Evolutionary conservation across 805 yeast genomes (phyloP).

Genomic region (Wickerhamomyces silvicola): DNA sequence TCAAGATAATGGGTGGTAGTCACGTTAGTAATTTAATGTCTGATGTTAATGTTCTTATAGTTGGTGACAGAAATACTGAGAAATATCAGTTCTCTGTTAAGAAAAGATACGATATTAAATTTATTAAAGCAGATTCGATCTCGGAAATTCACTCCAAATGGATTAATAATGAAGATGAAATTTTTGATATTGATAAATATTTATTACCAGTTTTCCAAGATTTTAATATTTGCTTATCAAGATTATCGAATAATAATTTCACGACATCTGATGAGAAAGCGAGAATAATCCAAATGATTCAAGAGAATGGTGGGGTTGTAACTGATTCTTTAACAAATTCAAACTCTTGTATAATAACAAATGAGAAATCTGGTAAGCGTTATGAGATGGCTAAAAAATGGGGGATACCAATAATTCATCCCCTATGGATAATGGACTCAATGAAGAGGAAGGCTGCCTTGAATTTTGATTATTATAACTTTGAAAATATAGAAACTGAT

Average conservation of each 20-base stretch:
- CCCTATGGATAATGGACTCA: slow-evolving; percentile 37
- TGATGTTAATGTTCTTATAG: slow-evolving; percentile 52
- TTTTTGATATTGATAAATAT: slow-evolving; percentile 21
- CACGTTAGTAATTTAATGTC: slow-evolving; percentile 53
- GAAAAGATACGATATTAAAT: slow-evolving; percentile 48
- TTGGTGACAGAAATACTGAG: slow-evolving; percentile 51
- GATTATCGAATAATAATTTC: slow-evolving; percentile 22
- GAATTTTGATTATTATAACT: slow-evolving; percentile 24
- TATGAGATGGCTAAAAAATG: slow-evolving; percentile 39
- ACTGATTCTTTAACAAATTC: slow-evolving; percentile 43
- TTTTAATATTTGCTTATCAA: slow-evolving; percentile 31
- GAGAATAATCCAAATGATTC: slow-evolving; percentile 30
- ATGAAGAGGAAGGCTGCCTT: slow-evolving; percentile 31
- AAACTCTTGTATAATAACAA: slow-evolving; percentile 41
- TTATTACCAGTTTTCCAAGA: slow-evolving; percentile 39
- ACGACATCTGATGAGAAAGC: slow-evolving; percentile 22
- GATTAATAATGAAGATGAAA: slow-evolving; percentile 43
- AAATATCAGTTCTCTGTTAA: slow-evolving; percentile 47
- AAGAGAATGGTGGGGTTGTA: slow-evolving; percentile 42
- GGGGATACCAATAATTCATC: slow-evolving; percentile 33
- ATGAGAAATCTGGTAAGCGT: slow-evolving; percentile 44
- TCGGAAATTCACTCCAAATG: slow-evolving; percentile 41
- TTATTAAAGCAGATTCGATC: slow-evolving; percentile 44
- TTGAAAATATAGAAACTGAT: slow-evolving; percentile 14
- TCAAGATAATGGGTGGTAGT: slow-evolving; percentile 53